Conservation (phyloP, 2,329 filamentous ascomycete genomes). For the Tolypocladium guangdongense region DNA sequence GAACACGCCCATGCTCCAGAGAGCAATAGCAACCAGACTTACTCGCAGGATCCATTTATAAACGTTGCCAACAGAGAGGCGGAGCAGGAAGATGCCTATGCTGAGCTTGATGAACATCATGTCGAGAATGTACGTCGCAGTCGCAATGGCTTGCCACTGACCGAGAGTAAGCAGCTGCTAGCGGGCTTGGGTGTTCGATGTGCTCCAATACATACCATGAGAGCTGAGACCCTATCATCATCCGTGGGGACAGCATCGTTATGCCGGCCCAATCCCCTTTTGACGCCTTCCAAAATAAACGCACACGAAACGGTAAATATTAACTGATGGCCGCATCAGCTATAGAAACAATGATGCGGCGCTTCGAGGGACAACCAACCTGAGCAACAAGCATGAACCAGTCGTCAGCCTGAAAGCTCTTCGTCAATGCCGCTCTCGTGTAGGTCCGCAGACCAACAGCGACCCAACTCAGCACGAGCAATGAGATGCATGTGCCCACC, state of each 20-base stretch:
- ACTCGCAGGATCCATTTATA: slow-evolving; percentile 37
- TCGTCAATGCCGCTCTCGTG: slow-evolving; percentile 31
- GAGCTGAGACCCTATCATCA: slow-evolving; percentile 30
- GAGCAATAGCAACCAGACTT: slow-evolving; percentile 32
- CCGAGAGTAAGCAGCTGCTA: neutral
- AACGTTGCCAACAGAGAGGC: slow-evolving; percentile 31
- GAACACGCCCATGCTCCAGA: slow-evolving; percentile 37
- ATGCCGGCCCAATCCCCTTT: slow-evolving; percentile 33
- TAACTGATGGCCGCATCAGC: slow-evolving; percentile 16
- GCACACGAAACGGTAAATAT: slow-evolving; percentile 36
- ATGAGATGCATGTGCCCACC: slow-evolving; percentile 22
- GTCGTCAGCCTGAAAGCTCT: slow-evolving; percentile 37
- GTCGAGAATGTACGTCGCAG: slow-evolving; percentile 36
- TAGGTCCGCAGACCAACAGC: slow-evolving; percentile 32
- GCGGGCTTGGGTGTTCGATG: neutral
- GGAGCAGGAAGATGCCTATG: slow-evolving; percentile 40
- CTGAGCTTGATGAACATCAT: slow-evolving; percentile 49
- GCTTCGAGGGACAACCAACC: slow-evolving; percentile 16
- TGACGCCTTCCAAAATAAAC: slow-evolving; percentile 32
- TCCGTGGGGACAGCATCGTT: slow-evolving; percentile 30
- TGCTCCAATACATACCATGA: slow-evolving; percentile 25
- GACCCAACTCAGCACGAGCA: slow-evolving; percentile 30
- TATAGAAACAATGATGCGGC: neutral
- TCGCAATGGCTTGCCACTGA: slow-evolving; percentile 40
- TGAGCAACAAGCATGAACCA: slow-evolving; percentile 41